Evolutionary conservation across 306 rosid genomes (phyloP).

Genomic region (Luffa aegyptiaca): DNA sequence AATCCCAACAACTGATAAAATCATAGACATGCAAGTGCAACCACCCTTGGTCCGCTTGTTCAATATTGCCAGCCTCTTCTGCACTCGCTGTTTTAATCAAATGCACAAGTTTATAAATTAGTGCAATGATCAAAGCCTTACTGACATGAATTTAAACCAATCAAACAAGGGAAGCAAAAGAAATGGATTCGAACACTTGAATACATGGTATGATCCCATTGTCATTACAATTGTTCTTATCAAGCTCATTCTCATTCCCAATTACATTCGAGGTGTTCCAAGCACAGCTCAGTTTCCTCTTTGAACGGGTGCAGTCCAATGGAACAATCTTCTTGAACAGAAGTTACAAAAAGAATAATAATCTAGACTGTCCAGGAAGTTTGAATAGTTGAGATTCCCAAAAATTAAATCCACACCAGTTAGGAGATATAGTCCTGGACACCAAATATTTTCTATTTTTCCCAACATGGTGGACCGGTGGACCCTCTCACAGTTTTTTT

Average conservation of each 20-base stretch:
- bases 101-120: constrained; percentile 12
- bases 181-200: not conserved
- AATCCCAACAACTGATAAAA: constrained; percentile 63
- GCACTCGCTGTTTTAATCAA: constrained; percentile 71
- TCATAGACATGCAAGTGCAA: constrained; percentile 91
- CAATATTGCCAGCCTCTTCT: constrained; percentile 78
- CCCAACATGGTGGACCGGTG: not conserved
- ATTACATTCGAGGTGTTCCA: not conserved
- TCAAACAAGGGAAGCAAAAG: not conserved
- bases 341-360: not conserved
- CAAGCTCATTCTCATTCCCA: not conserved
- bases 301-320: not conserved
- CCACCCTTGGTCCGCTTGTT: constrained; percentile 84
- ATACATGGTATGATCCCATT: not conserved
- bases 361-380: not conserved
- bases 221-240: not conserved
- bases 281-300: not conserved
- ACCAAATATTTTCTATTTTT: not conserved
- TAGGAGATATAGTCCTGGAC: not conserved
- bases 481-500: not conserved
- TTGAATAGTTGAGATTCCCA: not conserved
- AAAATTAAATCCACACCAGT: not conserved
- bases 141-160: not conserved
- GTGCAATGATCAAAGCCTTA: not conserved
- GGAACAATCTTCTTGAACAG: not conserved